A percentile compares a stretch with the other conserved stretches of the same genome.
Evolutionary conservation across 345 rosid genomes (phyloP).

Genomic region (Salix brachista): DNA sequence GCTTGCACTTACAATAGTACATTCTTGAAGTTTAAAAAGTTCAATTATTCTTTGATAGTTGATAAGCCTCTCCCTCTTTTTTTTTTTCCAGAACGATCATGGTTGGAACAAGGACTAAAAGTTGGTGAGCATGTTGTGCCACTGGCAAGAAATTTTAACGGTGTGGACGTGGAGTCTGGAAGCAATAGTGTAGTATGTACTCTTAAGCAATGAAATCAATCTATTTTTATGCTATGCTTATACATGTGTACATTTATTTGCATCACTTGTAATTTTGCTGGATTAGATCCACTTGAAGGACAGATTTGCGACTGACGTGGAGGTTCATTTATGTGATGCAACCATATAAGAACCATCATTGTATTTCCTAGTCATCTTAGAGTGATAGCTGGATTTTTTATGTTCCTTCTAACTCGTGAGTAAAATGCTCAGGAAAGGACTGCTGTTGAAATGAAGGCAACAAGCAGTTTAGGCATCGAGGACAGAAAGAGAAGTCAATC

Average conservation of each 20-base stretch:
- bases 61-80: too few species aligned
- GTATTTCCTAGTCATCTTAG: background rate
- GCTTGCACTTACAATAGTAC: background rate
- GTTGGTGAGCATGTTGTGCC: slow-evolving; percentile 94
- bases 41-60: background rate
- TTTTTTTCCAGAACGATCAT: slow-evolving; percentile 58
- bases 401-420: slow-evolving; percentile 15
- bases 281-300: background rate
- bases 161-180: slow-evolving; percentile 61
- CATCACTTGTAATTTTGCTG: background rate
- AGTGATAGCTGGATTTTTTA: background rate
- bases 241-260: background rate
- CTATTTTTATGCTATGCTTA: background rate
- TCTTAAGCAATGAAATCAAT: background rate
- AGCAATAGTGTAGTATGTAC: slow-evolving; percentile 46
- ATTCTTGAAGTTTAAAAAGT: background rate
- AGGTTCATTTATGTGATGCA: background rate
- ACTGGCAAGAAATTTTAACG: slow-evolving; percentile 77
- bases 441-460: slow-evolving; percentile 63
- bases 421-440: slow-evolving; percentile 48
- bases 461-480: slow-evolving; percentile 24
- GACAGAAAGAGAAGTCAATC: slow-evolving; percentile 44
- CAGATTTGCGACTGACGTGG: background rate
- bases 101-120: slow-evolving; percentile 81
- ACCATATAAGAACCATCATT: too few species aligned